Evolutionary conservation across 805 yeast species (phyloP), one percentile per base, ranked within the genome.

Genomic region (Barnettozyma salicaria): DNA sequence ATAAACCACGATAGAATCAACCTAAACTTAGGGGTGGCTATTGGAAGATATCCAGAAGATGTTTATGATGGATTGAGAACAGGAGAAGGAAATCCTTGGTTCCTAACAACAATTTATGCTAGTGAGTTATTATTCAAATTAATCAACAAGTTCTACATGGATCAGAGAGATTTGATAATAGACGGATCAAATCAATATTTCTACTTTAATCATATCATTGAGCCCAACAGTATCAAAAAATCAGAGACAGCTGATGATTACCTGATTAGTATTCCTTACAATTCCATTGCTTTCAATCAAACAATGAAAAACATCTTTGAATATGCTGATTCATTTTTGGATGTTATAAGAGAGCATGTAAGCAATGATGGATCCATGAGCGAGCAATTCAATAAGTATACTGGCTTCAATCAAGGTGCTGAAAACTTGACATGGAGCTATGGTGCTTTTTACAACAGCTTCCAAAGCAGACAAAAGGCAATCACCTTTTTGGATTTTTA

Each of bases 11-110:
- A 61, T 19, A 59, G 63, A 32, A 56, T 68, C 19, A 64, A 66
- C 3, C 52, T 63, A 27, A 60, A 56, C 54, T 32, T 55, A 17
- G 74, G 72, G 3, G 78, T 80, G 34, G 95, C 82, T 0, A 60
- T 89, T 36, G 97, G 97, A 3, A 70, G 97, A 53, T 89, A 89
- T 53, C 96, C 97, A 1, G 97, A 89, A 53, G 97, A 89, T 60
- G 57, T 80, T 8, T 89, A 89, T 58, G 80, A 89, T 56, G 96
- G 96, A 0, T 62, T 66, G 42, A 78, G 76, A 0, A 64, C 72
- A 0, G 67, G 80, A 22, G 86, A 80, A 49, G 97, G 96, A 3
- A 88, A 89, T 52, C 97, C 97, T 6, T 89, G 97, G 97, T 87
- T 88, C 54, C 72, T 89, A 40, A 64, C 84, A 4, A 83, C 90